A percentile compares a stretch with the other conserved stretches of the same genome.
Conservation (phyloP, 176 grass and related monocot species). For the Pontederia crassipes region DNA sequence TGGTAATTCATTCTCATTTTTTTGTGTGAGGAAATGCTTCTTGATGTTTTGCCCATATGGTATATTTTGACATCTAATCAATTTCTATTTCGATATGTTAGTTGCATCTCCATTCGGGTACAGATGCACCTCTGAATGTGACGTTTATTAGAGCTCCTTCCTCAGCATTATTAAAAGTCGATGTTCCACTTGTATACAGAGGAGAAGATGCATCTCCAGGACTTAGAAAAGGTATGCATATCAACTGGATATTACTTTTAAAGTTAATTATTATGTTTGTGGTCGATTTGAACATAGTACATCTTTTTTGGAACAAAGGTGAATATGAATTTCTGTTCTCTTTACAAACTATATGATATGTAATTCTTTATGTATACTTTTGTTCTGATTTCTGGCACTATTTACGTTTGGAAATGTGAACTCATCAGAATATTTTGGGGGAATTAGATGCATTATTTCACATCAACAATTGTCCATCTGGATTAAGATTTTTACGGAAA, state of each 20-base stretch:
- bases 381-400: no score
- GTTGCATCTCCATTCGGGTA: conserved; percentile 75
- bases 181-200: conserved; percentile 87
- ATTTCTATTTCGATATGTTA: conserved; percentile 17
- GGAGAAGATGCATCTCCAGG: conserved; percentile 92
- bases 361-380: no score
- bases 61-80: neutral
- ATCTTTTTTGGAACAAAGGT: neutral
- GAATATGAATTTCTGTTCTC: no score
- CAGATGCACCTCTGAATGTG: conserved; percentile 76
- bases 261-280: neutral
- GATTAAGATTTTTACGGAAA: no score
- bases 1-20: no score
- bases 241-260: neutral
- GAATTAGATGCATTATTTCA: no score
- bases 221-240: conserved; percentile 59
- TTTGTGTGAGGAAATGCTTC: no score
- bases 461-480: no score
- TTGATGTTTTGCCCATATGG: no score
- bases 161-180: conserved; percentile 79
- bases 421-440: no score
- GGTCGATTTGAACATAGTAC: neutral
- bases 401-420: no score
- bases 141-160: conserved; percentile 92
- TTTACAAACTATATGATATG: no score